Conservation (phyloP, 148 eudicot genomes). For the Chenopodium berlandieri region DNA sequence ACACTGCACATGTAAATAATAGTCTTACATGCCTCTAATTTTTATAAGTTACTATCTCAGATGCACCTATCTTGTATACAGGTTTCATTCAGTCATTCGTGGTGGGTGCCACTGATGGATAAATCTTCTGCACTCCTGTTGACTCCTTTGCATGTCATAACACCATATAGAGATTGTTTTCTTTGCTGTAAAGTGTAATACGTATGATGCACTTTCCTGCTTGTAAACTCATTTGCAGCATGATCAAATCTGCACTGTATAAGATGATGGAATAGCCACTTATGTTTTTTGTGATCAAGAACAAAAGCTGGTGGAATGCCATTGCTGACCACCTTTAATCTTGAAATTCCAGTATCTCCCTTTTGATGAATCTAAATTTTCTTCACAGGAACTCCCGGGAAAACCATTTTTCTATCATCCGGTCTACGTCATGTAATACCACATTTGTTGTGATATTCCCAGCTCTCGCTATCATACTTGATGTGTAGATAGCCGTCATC, state of each 20-base stretch:
- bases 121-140: neutral
- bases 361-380: conserved; percentile 78
- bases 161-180: neutral
- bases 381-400: conserved; percentile 84
- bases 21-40: neutral
- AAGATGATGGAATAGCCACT: neutral
- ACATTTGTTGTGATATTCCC: conserved; percentile 63
- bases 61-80: neutral
- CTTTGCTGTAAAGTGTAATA: neutral
- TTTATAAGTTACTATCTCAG: neutral
- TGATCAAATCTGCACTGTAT: too few species aligned
- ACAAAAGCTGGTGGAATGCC: conserved; percentile 50
- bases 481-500: conserved; percentile 79
- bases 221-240: neutral
- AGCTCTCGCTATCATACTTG: conserved; percentile 65
- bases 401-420: conserved; percentile 88
- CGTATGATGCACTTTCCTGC: neutral
- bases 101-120: neutral
- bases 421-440: conserved; percentile 73
- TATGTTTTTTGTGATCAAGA: conserved; percentile 15
- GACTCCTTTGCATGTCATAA: neutral
- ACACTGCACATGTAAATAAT: neutral
- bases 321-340: conserved; percentile 33
- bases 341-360: conserved; percentile 86
- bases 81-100: neutral